phyloP scores from a whole-genome alignment of 2,329 filamentous ascomycete species.

The Penicillium carneum region DNA sequence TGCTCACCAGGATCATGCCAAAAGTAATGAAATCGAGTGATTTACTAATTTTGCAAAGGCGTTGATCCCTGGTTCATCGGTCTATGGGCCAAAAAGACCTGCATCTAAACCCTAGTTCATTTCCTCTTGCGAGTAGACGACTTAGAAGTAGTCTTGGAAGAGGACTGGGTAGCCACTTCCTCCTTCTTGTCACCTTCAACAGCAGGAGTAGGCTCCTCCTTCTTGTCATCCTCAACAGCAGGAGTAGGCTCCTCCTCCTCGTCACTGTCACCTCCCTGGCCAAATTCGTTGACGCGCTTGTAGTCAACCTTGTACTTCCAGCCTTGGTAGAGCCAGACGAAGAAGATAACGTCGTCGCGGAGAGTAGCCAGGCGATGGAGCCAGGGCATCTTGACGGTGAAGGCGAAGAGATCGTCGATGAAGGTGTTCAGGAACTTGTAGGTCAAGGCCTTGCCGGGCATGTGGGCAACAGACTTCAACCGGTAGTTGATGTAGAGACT shows the following conservation, averaged over 20 bases:
- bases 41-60: not conserved
- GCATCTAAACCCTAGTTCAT: conserved; percentile 28
- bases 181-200: conserved; percentile 31
- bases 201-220: conserved; percentile 33
- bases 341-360: conserved; percentile 96
- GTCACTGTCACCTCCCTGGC: conserved; percentile 94
- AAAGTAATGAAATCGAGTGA: not conserved
- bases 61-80: not conserved
- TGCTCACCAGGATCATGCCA: conserved; percentile 7
- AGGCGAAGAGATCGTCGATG: conserved; percentile 97
- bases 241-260: conserved; percentile 57
- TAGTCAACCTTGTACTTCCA: conserved; percentile 94
- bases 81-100: not conserved
- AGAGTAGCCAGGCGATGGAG: conserved; percentile 91
- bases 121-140: conserved; percentile 47
- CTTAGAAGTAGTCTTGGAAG: conserved; percentile 40
- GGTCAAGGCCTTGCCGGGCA: conserved; percentile 94
- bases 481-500: conserved; percentile 98
- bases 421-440: conserved; percentile 99
- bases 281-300: conserved; percentile 93
- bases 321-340: conserved; percentile 93
- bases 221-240: conserved; percentile 29
- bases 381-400: conserved; percentile 98
- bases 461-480: conserved; percentile 89
- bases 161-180: conserved; percentile 37